A percentile compares a stretch with the other conserved stretches of the same genome.
phyloP scores from a whole-genome alignment of 768 basidiomycete genomes.

The Lepiota brunneoincarnata region DNA sequence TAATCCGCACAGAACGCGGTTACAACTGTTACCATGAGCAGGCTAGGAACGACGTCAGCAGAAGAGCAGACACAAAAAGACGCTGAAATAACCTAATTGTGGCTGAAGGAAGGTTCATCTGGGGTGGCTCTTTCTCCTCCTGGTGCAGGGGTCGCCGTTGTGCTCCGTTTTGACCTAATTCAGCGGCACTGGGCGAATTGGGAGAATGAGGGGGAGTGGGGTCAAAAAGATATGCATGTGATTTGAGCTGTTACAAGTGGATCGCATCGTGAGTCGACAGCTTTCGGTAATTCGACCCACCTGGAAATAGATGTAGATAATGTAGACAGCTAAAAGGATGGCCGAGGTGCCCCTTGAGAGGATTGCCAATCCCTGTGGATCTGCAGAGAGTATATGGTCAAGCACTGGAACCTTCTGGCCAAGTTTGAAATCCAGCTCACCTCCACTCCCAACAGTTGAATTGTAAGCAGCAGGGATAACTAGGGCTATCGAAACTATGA shows the following conservation, averaged over 20 bases:
- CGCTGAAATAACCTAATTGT: constrained; percentile 43
- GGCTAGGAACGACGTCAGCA: constrained; percentile 30
- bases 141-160: constrained; percentile 21
- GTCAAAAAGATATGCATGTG: constrained; percentile 66
- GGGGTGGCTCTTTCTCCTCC: constrained; percentile 38
- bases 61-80: constrained; percentile 6
- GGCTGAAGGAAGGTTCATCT: constrained; percentile 75
- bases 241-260: constrained; percentile 50
- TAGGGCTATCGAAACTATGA: constrained; percentile 44
- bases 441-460: constrained; percentile 30
- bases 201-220: constrained; percentile 9
- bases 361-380: constrained; percentile 52
- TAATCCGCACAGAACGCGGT: constrained; percentile 91
- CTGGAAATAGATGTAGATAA: constrained; percentile 75
- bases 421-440: constrained; percentile 14
- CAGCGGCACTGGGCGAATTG: neutral
- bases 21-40: constrained; percentile 72
- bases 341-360: constrained; percentile 84
- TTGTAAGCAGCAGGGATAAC: constrained; percentile 90
- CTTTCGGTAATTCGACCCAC: constrained; percentile 29
- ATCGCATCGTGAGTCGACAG: neutral
- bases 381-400: constrained; percentile 20
- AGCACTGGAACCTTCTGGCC: constrained; percentile 12
- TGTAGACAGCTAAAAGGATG: constrained; percentile 70
- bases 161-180: neutral